Evolutionary conservation across 805 yeast genomes (phyloP).

Genomic region (Kazachstania viticola): DNA sequence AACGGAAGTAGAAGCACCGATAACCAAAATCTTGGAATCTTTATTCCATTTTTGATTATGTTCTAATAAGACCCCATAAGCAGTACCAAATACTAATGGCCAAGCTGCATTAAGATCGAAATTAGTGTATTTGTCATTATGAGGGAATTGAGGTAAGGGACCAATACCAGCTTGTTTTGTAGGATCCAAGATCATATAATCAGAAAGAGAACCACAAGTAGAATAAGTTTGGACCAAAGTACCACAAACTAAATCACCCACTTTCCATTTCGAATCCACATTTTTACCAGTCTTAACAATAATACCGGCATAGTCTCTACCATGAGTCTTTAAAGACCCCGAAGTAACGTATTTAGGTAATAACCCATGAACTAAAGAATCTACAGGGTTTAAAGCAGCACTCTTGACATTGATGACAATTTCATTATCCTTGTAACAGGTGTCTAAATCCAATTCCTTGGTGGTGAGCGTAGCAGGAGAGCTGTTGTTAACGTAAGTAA

Average conservation of each 20-base stretch:
- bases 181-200: constrained; percentile 35
- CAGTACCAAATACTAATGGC: constrained; percentile 57
- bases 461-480: constrained; percentile 12
- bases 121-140: constrained; percentile 7
- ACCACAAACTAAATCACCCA: constrained; percentile 24
- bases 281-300: constrained; percentile 18
- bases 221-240: constrained; percentile 13
- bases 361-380: constrained; percentile 10
- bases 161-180: constrained; percentile 5
- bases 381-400: constrained; percentile 25
- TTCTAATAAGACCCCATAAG: constrained; percentile 30
- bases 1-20: constrained; percentile 69
- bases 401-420: constrained; percentile 21
- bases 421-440: constrained; percentile 15
- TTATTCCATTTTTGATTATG: constrained; percentile 26
- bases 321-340: constrained; percentile 11
- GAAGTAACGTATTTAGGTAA: constrained; percentile 6
- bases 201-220: constrained; percentile 33
- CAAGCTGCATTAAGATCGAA: constrained; percentile 35
- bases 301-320: constrained; percentile 23
- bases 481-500: constrained; percentile 12
- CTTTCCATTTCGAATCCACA: constrained; percentile 7
- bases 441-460: constrained; percentile 16
- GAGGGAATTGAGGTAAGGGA: constrained; percentile 32
- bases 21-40: constrained; percentile 41